Base-by-base conservation (phyloP, 75 land plant genomes). In the Sequoia sempervirens region DNA sequence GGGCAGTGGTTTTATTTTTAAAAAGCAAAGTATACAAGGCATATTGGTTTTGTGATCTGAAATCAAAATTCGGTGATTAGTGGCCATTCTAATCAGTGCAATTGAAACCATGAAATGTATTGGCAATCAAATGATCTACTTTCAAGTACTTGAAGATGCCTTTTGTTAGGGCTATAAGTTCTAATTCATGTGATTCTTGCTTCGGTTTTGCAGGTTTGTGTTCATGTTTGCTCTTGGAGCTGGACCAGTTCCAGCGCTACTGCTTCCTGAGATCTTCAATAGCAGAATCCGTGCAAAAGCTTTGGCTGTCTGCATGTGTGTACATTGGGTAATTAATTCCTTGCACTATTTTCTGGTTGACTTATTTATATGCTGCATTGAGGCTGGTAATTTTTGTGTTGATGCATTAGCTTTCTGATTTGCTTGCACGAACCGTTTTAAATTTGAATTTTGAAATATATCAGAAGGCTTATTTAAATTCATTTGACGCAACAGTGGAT, bases 231-330 rank as follows among this genome's bases (percentile, higher is more conserved):
- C 99, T 38, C 40, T 93, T 15, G 99, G 99, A 83, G 98, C 98
- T 82, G 99, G 99, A 41, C 98, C 99, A 41, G 98, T 97, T 11
- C 99, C 99, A 13, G 86, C 95, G 80, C 89, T 96, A 18, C 92
- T 97, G 50, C 87, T 97, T 34, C 94, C 99, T 46, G 99, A 97
- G 83, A 95, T 97, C 20, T 92, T 97, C 52, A 89, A 97, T 26
- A 89, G 81, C 80, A 85, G 90, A 74, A 93, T 93, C 54, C 89
- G 93, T 45, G 94, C 95, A 28, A 97, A 94, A 82, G 99, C 98
- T 75, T 92, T 97, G 99, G 97, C 99, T 74, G 56, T 97, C 30
- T 95, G 96, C 75, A 90, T 97, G 96, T 93, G 92, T 81, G 92
- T 93, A 30, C 98, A 94, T 64, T 97, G 99, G 99, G 99, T 97